Evolutionary conservation across 495 filamentous ascomycete species (phyloP), one percentile per base, ranked within the genome.

Genomic region (Trichoderma reesei): DNA sequence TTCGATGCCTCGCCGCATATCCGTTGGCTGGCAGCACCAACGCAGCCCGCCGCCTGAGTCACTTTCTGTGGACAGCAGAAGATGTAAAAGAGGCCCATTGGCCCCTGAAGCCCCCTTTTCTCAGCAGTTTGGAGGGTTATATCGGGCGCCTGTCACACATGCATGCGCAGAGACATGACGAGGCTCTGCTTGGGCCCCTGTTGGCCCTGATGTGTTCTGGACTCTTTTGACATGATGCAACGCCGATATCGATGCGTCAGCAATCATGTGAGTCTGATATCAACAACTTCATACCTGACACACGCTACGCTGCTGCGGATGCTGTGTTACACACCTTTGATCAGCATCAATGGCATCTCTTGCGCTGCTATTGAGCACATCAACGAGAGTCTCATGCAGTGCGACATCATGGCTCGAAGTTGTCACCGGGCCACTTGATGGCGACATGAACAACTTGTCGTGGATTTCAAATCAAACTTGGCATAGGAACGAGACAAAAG

Each of bases 1-100:
- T 56, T 56, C 51, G 51, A 56, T 56, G 26, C 51, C 51, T 56
- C 51, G 51, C 26, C 51, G 51, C 26, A 16, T 9, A 18, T 48
- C 44, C n/a, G 20, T 56, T 56, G 26, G 31, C 2, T 31, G 51
- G 51, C 51, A 33, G 51, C 26, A 56, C 51, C 16, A 56, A 26
- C 51, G 13, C 20, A 56, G 13, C 9, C 16, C 26, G 7, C 9
- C 51, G 51, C 26, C 51, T 33, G 51, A 56, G 44, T 48, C 44
- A 18, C 44, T 48, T n/a, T n/a, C 44, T 48, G 18, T 18, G 16
- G 16, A 18, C n/a, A 48, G n/a, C n/a, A 48, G 20, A 48, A 48
- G 44, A 48, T n/a, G 16, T 8, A 48, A 48, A 48, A 48, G 20
- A 8, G 44, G 18, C 44, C 44, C 44, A 48, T 48, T 48, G 44